Base-by-base conservation (phyloP, 2,329 filamentous ascomycete genomes). In the Alternaria novae-zelandiae region DNA sequence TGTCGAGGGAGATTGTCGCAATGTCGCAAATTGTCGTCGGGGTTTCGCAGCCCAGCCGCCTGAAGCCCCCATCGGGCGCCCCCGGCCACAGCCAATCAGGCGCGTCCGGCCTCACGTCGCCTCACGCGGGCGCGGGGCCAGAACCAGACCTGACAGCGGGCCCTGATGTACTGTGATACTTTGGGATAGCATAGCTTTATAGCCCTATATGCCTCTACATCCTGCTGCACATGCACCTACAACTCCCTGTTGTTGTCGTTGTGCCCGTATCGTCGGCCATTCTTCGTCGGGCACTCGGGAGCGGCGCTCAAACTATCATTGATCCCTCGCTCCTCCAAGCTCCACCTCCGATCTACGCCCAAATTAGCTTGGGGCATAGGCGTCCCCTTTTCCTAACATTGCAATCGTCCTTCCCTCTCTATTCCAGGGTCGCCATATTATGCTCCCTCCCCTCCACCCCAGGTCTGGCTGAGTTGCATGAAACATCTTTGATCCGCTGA, bases 301-400 rank as follows among this genome's bases (percentile, higher is more conserved):
- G 56, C 61, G 54, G 64, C 65, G 60, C 61, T 50, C 43, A 55
- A 26, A 50, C 25, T 28, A 53, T 36, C 32, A 36, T 36, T 36
- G 32, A 36, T 59, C 41, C 49, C 44, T 47, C 41, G 41, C 44
- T 47, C 45, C 56, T 58, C 54, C 41, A 43, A 51, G 64, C 63
- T 68, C 63, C 59, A 66, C 60, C 53, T 41, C 45, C 60, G 59
- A 70, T 66, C 67, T 67, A 62, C 67, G 63, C 67, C 68, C 65
- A 47, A 65, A 66, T 59, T 46, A 66, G 67, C 58, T 62, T 61
- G 50, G 66, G 57, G 45, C 63, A 60, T 58, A 45, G 57, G 23
- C 67, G 51, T 68, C 71, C 74, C 75, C 74, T 73, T 74, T 76
- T 75, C 71, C 65, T 64, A 62, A 70, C 59, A 72, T 71, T 65